These are phyloP conservation scores for Acanthamoeba quina DNA, from an alignment of 208 protist species.

Conservation along the genomic window DNA sequence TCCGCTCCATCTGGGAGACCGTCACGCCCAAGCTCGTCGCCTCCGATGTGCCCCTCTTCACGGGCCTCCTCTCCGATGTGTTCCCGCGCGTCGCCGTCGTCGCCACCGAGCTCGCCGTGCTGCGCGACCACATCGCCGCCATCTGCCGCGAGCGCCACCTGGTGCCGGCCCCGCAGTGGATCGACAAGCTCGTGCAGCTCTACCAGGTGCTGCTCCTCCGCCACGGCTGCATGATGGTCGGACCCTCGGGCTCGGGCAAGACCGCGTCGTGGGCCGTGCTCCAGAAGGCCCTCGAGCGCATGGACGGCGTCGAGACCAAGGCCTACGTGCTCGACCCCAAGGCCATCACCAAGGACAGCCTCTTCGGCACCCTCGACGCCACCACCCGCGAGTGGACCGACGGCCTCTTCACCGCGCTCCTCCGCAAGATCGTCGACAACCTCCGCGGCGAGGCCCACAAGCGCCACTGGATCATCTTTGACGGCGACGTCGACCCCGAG, in stretches of 20 bases:
- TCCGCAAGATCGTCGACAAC: slow-evolving; percentile 97
- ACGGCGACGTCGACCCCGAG: slow-evolving; percentile 99
- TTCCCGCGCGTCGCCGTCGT: slow-evolving; percentile 92
- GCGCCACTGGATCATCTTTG: slow-evolving; percentile 98
- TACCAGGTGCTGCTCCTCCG: slow-evolving; percentile 97
- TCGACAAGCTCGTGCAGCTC: slow-evolving; percentile 98
- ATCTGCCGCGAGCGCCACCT: slow-evolving; percentile 91
- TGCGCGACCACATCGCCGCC: slow-evolving; percentile 86
- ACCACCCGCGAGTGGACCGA: slow-evolving; percentile 99
- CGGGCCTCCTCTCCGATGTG: slow-evolving; percentile 96
- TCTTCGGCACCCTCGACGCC: slow-evolving; percentile 98
- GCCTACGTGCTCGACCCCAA: slow-evolving; percentile 99
- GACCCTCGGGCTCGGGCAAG: slow-evolving; percentile 98
- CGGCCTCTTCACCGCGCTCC: slow-evolving; percentile 98
- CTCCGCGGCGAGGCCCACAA: slow-evolving; percentile 89
- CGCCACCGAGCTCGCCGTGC: slow-evolving; percentile 3
- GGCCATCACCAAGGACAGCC: slow-evolving; percentile 97
- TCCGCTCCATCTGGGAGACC: slow-evolving; percentile 96
- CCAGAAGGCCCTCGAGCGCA: slow-evolving; percentile 94
- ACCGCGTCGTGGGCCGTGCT: slow-evolving; percentile 96
- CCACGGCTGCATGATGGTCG: slow-evolving; percentile 99
- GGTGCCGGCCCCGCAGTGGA: slow-evolving; percentile 91
- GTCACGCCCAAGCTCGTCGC: slow-evolving; percentile 98
- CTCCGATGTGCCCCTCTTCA: slow-evolving; percentile 96
- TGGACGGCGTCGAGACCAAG: slow-evolving; percentile 73